Base-by-base conservation (phyloP, 495 filamentous ascomycete genomes). In the Rostrohypoxylon terebratum region DNA sequence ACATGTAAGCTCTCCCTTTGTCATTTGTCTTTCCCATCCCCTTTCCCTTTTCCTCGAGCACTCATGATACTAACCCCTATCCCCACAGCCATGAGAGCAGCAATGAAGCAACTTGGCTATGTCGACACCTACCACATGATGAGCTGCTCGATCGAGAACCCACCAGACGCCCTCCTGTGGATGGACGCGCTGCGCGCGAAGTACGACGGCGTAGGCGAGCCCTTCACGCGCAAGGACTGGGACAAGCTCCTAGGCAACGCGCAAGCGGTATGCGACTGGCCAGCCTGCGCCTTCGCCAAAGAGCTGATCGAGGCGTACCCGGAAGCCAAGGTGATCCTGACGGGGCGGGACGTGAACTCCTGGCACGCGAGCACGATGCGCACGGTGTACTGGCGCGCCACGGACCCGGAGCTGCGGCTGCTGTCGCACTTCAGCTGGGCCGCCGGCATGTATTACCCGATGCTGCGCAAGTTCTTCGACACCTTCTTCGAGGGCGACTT, bases 241-340 rank as follows among this genome's bases (percentile, higher is more conserved):
- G 90, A 92, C 75, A 84, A 88, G 80, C 83, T 92, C 11, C 80
- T 92, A 44, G 90, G 90, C 59, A 84, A 89, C 74, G 89, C 55
- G 18, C 78, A 83, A 81, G 88, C 89, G 47, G 86, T 91, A 23
- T 89, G 85, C 76, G 90, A 92, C 81, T 87, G 86, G 85, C 89
- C 90, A 9, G 88, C 88, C 45, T 87, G 86, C 57, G 87, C 87
- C 33, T 91, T 91, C 69, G 88, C 87, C 51, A 85, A 87, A 72
- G 90, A 92, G 76, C 80, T 92, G 36, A 90, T 91, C 34, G 88
- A 87, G 53, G 88, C 89, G 13, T 92, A 92, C 70, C 89, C 90
- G 13, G 89, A 92, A 48, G 89, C 89, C 36, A 92, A 92, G 77
- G 87, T 92, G 42, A 84, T 92, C 47, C 77, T 92, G 68, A 88